These are phyloP conservation scores for Cladophialophora yegresii DNA, from an alignment of 2,329 filamentous ascomycete genomes.

Conservation along the genomic window DNA sequence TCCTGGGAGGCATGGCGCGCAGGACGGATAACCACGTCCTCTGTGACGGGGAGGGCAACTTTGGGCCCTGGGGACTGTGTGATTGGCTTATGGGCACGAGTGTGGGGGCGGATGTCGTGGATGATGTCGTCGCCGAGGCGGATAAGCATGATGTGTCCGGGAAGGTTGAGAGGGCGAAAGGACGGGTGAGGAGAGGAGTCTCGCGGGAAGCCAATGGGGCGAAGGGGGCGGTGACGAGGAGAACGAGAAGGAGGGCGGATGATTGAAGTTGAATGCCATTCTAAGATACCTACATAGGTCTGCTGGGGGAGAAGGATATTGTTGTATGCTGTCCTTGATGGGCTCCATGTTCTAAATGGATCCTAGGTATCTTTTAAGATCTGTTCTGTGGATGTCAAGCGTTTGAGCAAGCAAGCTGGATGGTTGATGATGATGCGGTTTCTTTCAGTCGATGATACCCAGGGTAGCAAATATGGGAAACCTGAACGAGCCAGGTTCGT, in stretches of 20 bases:
- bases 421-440: neutral
- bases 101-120: constrained; percentile 50
- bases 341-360: neutral
- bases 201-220: constrained; percentile 20
- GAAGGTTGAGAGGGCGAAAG: constrained; percentile 40
- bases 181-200: constrained; percentile 31
- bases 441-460: no score
- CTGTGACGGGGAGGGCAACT: constrained; percentile 50
- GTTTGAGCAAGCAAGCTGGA: constrained; percentile 4
- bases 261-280: constrained; percentile 5
- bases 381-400: neutral
- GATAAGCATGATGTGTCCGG: constrained; percentile 42
- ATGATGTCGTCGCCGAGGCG: constrained; percentile 51
- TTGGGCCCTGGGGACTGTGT: constrained; percentile 49
- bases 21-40: constrained; percentile 59
- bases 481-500: no score
- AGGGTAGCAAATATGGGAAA: no score
- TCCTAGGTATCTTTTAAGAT: neutral
- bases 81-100: constrained; percentile 50
- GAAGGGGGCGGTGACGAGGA: constrained; percentile 21
- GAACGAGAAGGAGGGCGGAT: constrained; percentile 25
- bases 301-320: neutral
- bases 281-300: neutral
- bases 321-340: neutral
- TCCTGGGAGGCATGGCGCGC: constrained; percentile 61